Evolutionary conservation across 2,329 filamentous ascomycete species (phyloP).

Genomic region (Chaetomiaceae sp.): DNA sequence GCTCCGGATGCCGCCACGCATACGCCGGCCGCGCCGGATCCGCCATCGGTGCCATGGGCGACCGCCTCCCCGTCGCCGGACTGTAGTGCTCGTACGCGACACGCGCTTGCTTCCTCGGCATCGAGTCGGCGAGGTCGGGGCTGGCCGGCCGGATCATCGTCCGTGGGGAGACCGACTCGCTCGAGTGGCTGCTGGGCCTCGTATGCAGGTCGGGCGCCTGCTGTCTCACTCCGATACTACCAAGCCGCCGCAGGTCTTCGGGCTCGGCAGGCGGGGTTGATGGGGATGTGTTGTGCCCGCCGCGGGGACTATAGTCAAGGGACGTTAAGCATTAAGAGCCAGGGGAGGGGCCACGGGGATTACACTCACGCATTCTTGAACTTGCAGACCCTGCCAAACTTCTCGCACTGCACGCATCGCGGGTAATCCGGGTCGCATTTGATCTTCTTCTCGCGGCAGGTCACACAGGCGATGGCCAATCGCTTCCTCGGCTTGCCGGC

Average conservation of each 20-base stretch:
- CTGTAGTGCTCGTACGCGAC: slow-evolving; percentile 43
- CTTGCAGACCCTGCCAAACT: slow-evolving; percentile 78
- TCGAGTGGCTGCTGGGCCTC: slow-evolving; percentile 38
- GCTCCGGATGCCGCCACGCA: slow-evolving; percentile 35
- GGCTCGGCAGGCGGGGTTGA: slow-evolving; percentile 46
- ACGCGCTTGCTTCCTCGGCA: slow-evolving; percentile 44
- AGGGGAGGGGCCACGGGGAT: background rate
- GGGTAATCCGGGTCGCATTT: slow-evolving; percentile 87
- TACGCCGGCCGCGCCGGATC: slow-evolving; percentile 33
- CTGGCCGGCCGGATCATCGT: slow-evolving; percentile 31
- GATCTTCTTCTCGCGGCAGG: slow-evolving; percentile 94
- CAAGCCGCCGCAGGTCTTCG: slow-evolving; percentile 37
- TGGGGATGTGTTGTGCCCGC: slow-evolving; percentile 52
- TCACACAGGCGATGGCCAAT: slow-evolving; percentile 85
- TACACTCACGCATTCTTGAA: slow-evolving; percentile 77
- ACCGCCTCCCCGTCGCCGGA: slow-evolving; percentile 29
- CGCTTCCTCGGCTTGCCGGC: slow-evolving; percentile 89
- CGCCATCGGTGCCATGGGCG: slow-evolving; percentile 28
- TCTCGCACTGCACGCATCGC: slow-evolving; percentile 86
- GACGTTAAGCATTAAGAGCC: background rate
- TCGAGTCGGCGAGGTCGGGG: slow-evolving; percentile 25
- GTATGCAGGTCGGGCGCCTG: slow-evolving; percentile 32
- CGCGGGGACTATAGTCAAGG: slow-evolving; percentile 43
- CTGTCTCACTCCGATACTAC: slow-evolving; percentile 27
- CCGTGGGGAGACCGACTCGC: slow-evolving; percentile 44